Evolutionary conservation across 805 yeast genomes (phyloP).

Genomic region (Candida cerambycidarum): DNA sequence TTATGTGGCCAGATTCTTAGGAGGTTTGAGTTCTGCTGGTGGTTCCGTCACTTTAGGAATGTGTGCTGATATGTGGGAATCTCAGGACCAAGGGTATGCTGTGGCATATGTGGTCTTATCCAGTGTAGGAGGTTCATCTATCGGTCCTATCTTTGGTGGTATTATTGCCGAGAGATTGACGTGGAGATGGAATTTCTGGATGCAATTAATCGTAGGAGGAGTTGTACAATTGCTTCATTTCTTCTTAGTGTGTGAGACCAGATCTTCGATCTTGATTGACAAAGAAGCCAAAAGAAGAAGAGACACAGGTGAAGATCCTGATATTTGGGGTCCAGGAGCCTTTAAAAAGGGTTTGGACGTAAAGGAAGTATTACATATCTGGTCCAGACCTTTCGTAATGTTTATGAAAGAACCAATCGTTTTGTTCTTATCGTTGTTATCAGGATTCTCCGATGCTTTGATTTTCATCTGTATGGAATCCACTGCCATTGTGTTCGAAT

Average conservation of each 20-base stretch:
- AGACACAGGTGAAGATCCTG: slow-evolving; percentile 28
- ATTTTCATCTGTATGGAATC: slow-evolving; percentile 41
- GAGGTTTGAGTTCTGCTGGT: slow-evolving; percentile 33
- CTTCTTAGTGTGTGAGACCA: slow-evolving; percentile 35
- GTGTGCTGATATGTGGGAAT: slow-evolving; percentile 35
- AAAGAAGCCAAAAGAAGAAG: slow-evolving; percentile 38
- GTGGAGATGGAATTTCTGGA: slow-evolving; percentile 29
- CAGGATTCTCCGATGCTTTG: slow-evolving; percentile 43
- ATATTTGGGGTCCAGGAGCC: slow-evolving; percentile 38
- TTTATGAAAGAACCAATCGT: slow-evolving; percentile 40
- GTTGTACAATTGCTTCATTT: slow-evolving; percentile 33
- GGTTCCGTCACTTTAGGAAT: slow-evolving; percentile 35
- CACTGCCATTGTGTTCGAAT: slow-evolving; percentile 29
- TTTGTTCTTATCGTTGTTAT: slow-evolving; percentile 35
- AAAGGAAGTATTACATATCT: slow-evolving; percentile 26
- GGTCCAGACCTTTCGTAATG: slow-evolving; percentile 43
- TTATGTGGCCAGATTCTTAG: slow-evolving; percentile 25
- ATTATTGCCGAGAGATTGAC: slow-evolving; percentile 39
- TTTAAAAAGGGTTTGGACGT: slow-evolving; percentile 20
- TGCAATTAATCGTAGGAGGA: slow-evolving; percentile 36
- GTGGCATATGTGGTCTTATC: slow-evolving; percentile 34
- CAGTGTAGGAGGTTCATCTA: slow-evolving; percentile 30
- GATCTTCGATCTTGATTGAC: slow-evolving; percentile 33
- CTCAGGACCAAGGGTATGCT: slow-evolving; percentile 31
- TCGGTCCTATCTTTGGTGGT: slow-evolving; percentile 31